phyloP scores from a whole-genome alignment of 2,329 filamentous ascomycete genomes.

The Penicillium hordei region DNA sequence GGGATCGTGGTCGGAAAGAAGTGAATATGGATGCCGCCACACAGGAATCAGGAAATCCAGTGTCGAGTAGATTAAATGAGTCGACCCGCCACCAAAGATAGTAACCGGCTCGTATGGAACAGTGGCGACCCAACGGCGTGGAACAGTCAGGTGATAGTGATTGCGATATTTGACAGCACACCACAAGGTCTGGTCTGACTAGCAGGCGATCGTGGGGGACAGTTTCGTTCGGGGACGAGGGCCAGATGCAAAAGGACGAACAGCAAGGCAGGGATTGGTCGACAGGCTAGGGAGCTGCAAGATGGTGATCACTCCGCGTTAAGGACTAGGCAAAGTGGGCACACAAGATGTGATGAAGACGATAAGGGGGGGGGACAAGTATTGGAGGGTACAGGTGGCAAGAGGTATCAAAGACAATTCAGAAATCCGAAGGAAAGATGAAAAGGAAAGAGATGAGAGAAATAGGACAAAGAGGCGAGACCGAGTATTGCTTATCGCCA shows the following conservation, averaged over 20 bases:
- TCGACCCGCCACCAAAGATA: constrained; percentile 1
- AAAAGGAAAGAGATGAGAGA: not conserved
- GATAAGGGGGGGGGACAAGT: not conserved
- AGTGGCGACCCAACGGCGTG: constrained; percentile 22
- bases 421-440: not conserved
- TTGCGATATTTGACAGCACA: constrained; percentile 25
- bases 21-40: not conserved
- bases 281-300: constrained; percentile 24
- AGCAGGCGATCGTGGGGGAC: constrained; percentile 13
- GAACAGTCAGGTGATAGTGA: constrained; percentile 26
- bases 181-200: constrained; percentile 14
- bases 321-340: constrained; percentile 8
- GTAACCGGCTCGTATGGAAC: constrained; percentile 4
- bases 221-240: not conserved
- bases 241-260: constrained; percentile 8
- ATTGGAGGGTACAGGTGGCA: not conserved
- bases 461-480: constrained; percentile 6
- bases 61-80: not conserved
- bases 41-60: not conserved
- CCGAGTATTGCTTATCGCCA: constrained; percentile 10
- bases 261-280: constrained; percentile 15
- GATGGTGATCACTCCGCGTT: constrained; percentile 20
- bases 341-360: constrained; percentile 6
- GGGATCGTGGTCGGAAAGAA: not conserved
- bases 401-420: not conserved